Evolutionary conservation across 139 green algal species (phyloP).

Genomic region (Chlamydomonas sp.): DNA sequence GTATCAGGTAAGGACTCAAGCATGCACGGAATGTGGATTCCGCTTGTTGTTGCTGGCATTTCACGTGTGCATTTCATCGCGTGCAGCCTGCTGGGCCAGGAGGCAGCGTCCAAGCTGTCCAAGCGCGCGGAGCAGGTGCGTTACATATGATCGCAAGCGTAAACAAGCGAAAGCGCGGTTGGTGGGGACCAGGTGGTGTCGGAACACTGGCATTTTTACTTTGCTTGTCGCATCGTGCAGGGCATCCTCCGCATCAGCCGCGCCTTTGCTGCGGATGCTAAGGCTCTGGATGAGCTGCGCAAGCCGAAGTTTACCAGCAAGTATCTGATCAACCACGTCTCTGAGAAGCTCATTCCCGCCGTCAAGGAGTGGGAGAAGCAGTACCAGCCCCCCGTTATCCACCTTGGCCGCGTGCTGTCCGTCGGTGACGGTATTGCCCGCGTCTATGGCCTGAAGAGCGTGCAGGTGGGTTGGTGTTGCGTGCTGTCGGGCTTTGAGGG

Average conservation of each 20-base stretch:
- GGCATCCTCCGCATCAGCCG: conserved; percentile 18
- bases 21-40: not conserved
- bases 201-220: too few relatives aligned
- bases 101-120: conserved; percentile 17
- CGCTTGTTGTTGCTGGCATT: too few relatives aligned
- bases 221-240: not conserved
- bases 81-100: conserved; percentile 36
- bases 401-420: conserved; percentile 86
- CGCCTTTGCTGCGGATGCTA: conserved; percentile 51
- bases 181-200: too few relatives aligned
- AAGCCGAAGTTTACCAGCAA: conserved; percentile 75
- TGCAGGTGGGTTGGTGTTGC: conserved; percentile 57
- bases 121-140: conserved; percentile 39
- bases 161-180: too few relatives aligned
- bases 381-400: conserved; percentile 73
- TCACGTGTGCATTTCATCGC: conserved; percentile 21
- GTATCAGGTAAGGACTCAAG: conserved; percentile 1
- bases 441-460: conserved; percentile 88
- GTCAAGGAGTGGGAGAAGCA: conserved; percentile 73
- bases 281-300: conserved; percentile 62
- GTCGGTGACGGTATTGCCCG: conserved; percentile 95
- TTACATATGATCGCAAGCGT: not conserved
- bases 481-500: not conserved
- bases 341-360: conserved; percentile 64
- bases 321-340: conserved; percentile 76